Evolutionary conservation across 2,329 filamentous ascomycete species (phyloP).

Genomic region (Geosmithia putterillii): DNA sequence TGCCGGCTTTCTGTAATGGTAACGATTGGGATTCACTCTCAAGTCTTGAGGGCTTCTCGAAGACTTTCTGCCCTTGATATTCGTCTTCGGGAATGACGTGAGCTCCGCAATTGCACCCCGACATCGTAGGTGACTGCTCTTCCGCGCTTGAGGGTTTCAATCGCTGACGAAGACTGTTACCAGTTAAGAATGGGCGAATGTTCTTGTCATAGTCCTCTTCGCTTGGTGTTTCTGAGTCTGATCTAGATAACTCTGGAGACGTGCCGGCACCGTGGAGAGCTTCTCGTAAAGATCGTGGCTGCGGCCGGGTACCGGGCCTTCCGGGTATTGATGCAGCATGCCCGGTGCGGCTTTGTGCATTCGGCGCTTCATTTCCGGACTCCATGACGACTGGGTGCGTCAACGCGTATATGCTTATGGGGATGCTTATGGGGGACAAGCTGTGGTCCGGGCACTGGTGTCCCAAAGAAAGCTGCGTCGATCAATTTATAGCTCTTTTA

Average conservation of each 20-base stretch:
- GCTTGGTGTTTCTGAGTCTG: slow-evolving; percentile 26
- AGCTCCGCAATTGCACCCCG: slow-evolving; percentile 9
- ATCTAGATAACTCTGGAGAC: slow-evolving; percentile 6
- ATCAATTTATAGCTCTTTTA: no score
- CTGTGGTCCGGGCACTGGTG: background rate
- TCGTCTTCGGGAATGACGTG: slow-evolving; percentile 16
- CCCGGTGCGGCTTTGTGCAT: background rate
- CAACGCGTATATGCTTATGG: background rate
- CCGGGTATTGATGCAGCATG: background rate
- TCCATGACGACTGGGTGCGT: background rate
- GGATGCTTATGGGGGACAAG: no score
- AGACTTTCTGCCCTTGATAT: slow-evolving; percentile 11
- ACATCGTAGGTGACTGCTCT: slow-evolving; percentile 7
- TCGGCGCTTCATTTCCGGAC: background rate
- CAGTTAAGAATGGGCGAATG: slow-evolving; percentile 12
- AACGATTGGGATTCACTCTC: slow-evolving; percentile 7
- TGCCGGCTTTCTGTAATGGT: slow-evolving; percentile 7
- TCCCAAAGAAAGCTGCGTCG: background rate
- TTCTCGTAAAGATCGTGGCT: slow-evolving; percentile 12
- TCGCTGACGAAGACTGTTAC: slow-evolving; percentile 7
- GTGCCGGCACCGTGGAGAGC: slow-evolving; percentile 13
- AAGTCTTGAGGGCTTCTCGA: slow-evolving; percentile 11
- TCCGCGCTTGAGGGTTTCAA: background rate
- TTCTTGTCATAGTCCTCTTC: slow-evolving; percentile 33
- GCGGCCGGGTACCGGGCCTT: background rate